These are phyloP conservation scores for Claviceps digitariae DNA, from an alignment of 2,329 filamentous ascomycete genomes.

Conservation along the genomic window DNA sequence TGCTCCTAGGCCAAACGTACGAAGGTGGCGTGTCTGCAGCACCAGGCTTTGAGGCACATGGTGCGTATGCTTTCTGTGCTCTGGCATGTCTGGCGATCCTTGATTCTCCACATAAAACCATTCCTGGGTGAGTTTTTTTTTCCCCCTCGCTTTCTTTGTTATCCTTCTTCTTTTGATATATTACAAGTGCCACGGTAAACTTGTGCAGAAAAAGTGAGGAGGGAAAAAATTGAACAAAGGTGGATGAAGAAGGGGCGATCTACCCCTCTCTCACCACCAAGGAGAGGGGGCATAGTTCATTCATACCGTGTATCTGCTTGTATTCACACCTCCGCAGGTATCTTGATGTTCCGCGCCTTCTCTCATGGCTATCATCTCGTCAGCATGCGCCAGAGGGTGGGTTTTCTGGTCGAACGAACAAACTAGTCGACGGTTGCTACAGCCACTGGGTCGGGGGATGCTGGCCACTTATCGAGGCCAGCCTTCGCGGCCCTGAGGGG, in stretches of 20 bases:
- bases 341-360: conserved; percentile 62
- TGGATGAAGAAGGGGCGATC: too few relatives aligned
- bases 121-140: conserved; percentile 47
- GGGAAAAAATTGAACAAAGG: neutral
- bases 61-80: conserved; percentile 91
- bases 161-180: neutral
- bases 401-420: conserved; percentile 89
- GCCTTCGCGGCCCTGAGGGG: conserved; percentile 41
- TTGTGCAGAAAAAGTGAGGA: neutral
- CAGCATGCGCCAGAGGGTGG: conserved; percentile 89
- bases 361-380: conserved; percentile 78
- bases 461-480: conserved; percentile 81
- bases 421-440: conserved; percentile 95
- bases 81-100: conserved; percentile 80
- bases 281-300: neutral
- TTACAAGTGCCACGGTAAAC: neutral
- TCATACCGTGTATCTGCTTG: conserved; percentile 17
- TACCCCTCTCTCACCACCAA: too few relatives aligned
- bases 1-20: conserved; percentile 65
- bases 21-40: conserved; percentile 85
- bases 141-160: neutral
- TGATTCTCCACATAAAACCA: conserved; percentile 60
- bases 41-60: conserved; percentile 83
- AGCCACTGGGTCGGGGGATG: conserved; percentile 95
- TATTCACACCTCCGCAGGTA: conserved; percentile 33